phyloP scores from a whole-genome alignment of 805 yeast genomes.

The Wickerhamiella siamensis region DNA sequence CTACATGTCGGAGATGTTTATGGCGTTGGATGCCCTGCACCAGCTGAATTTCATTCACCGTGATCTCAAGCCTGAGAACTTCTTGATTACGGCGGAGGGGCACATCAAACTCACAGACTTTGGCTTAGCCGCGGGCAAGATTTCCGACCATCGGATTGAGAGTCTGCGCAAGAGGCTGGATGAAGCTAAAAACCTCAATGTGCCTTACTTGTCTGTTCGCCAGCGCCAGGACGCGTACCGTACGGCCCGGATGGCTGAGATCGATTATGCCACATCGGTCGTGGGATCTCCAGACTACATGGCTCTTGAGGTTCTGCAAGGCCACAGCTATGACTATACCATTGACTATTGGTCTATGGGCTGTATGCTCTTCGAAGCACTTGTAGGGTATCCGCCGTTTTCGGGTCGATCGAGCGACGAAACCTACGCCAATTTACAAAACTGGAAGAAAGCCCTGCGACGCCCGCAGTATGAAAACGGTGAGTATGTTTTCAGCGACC shows the following conservation, averaged over 20 bases:
- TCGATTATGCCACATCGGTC: constrained; percentile 82
- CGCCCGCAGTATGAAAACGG: constrained; percentile 91
- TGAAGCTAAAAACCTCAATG: constrained; percentile 61
- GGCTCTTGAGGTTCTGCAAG: constrained; percentile 96
- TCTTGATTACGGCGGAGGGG: constrained; percentile 76
- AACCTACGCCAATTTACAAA: constrained; percentile 81
- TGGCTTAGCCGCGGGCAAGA: constrained; percentile 94
- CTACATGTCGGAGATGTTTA: constrained; percentile 91
- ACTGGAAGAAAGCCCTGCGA: constrained; percentile 78
- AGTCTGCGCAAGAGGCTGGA: constrained; percentile 59
- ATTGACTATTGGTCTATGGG: constrained; percentile 99
- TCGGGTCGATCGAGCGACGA: constrained; percentile 89
- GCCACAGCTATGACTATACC: constrained; percentile 84
- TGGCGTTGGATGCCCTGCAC: constrained; percentile 85
- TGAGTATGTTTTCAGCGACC: constrained; percentile 79
- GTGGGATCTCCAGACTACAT: constrained; percentile 98
- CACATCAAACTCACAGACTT: constrained; percentile 91
- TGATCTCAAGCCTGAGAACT: constrained; percentile 91
- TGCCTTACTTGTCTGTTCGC: constrained; percentile 55
- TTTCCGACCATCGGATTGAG: constrained; percentile 83
- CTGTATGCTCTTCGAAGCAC: constrained; percentile 89
- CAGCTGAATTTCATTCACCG: constrained; percentile 93
- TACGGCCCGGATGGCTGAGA: constrained; percentile 53
- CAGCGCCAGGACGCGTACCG: constrained; percentile 83
- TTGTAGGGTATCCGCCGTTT: constrained; percentile 95